Evolutionary conservation across 2,329 filamentous ascomycete genomes (phyloP).

Genomic region (Chrysoporthe deuterocubensis): DNA sequence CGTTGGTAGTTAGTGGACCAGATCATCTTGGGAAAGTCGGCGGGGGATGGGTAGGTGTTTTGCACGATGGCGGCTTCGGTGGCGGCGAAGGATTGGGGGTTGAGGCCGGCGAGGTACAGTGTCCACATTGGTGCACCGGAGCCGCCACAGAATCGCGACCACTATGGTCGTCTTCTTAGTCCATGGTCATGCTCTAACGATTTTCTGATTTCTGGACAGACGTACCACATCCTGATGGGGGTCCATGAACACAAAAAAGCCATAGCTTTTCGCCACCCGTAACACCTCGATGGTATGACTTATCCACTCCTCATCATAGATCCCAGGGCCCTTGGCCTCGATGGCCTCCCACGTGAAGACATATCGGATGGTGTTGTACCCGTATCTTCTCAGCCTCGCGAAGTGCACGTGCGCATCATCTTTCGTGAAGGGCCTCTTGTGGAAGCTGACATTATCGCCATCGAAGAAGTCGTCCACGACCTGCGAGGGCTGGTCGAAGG

Average conservation of each 20-base stretch:
- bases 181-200: background rate
- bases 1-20: slow-evolving; percentile 98
- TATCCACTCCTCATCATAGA: slow-evolving; percentile 94
- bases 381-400: slow-evolving; percentile 80
- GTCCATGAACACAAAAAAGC: slow-evolving; percentile 98
- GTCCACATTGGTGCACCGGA: slow-evolving; percentile 99
- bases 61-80: slow-evolving; percentile 95
- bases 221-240: slow-evolving; percentile 94
- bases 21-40: slow-evolving; percentile 95
- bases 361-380: slow-evolving; percentile 96
- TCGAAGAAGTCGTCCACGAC: slow-evolving; percentile 82
- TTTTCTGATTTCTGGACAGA: slow-evolving; percentile 32
- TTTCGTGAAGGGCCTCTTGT: slow-evolving; percentile 79
- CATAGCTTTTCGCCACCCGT: slow-evolving; percentile 83
- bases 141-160: slow-evolving; percentile 92
- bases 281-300: slow-evolving; percentile 86
- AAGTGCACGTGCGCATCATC: slow-evolving; percentile 88
- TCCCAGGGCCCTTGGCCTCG: slow-evolving; percentile 86
- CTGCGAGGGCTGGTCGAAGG: slow-evolving; percentile 82
- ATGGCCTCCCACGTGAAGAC: slow-evolving; percentile 99
- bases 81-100: slow-evolving; percentile 80
- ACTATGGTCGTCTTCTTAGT: slow-evolving; percentile 52
- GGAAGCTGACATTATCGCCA: slow-evolving; percentile 88
- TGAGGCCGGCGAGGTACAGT: slow-evolving; percentile 88
- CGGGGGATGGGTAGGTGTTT: slow-evolving; percentile 86